Conservation (phyloP, 2,329 filamentous ascomycete genomes). For the Nannizziopsis barbatae region DNA sequence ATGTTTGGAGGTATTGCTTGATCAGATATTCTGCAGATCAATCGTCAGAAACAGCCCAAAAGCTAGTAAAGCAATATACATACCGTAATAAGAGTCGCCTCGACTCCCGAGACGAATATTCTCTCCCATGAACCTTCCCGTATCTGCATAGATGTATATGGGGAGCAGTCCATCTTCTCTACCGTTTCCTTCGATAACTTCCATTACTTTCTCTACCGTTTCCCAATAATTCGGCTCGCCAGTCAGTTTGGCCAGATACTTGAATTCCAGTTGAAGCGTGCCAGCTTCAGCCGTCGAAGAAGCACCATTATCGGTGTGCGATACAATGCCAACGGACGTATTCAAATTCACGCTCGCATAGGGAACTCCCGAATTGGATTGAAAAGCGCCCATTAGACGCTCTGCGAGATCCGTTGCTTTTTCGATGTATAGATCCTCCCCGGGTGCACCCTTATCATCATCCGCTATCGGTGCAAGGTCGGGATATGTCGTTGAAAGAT, state of each 20-base stretch:
- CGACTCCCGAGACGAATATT: slow-evolving; percentile 89
- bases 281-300: slow-evolving; percentile 91
- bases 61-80: slow-evolving; percentile 9
- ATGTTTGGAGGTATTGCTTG: slow-evolving; percentile 95
- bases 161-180: slow-evolving; percentile 73
- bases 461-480: slow-evolving; percentile 63
- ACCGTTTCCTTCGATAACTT: slow-evolving; percentile 75
- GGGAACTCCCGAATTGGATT: slow-evolving; percentile 74
- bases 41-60: slow-evolving; percentile 11
- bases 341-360: slow-evolving; percentile 84
- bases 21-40: slow-evolving; percentile 66
- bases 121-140: slow-evolving; percentile 64
- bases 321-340: slow-evolving; percentile 61
- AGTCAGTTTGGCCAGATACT: slow-evolving; percentile 88
- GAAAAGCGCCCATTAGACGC: slow-evolving; percentile 74
- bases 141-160: slow-evolving; percentile 75
- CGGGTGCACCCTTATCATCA: slow-evolving; percentile 59
- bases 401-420: slow-evolving; percentile 91
- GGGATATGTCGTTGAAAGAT: slow-evolving; percentile 75
- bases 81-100: slow-evolving; percentile 86
- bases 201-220: slow-evolving; percentile 79
- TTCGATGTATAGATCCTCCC: slow-evolving; percentile 88
- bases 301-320: slow-evolving; percentile 74
- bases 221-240: slow-evolving; percentile 91
- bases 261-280: slow-evolving; percentile 88